Conservation (phyloP, 345 rosid species). For the Physaria fendleri region DNA sequence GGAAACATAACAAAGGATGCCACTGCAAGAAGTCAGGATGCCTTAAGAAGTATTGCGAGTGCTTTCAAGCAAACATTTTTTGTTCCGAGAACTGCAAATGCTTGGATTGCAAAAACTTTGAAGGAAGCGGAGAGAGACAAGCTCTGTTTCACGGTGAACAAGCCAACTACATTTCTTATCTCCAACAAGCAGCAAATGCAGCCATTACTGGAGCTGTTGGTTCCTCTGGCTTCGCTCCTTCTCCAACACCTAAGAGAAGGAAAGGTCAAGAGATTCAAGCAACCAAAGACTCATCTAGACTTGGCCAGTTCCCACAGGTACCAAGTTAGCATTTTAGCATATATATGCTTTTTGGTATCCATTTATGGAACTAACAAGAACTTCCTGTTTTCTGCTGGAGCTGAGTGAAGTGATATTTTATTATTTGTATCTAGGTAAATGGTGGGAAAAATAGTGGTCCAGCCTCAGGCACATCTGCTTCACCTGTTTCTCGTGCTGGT, state of each 20-base stretch:
- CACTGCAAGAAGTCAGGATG: slow-evolving; percentile 99
- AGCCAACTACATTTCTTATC: slow-evolving; percentile 72
- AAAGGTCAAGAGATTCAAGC: slow-evolving; percentile 68
- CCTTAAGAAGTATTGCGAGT: slow-evolving; percentile 97
- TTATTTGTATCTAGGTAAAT: slow-evolving; percentile 27
- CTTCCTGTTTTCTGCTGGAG: background rate
- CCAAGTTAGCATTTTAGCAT: slow-evolving; percentile 13
- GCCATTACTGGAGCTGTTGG: slow-evolving; percentile 98
- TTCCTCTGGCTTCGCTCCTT: slow-evolving; percentile 81
- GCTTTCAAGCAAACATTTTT: slow-evolving; percentile 94
- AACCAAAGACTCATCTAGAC: slow-evolving; percentile 54
- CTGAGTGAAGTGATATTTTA: background rate
- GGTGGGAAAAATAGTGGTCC: slow-evolving; percentile 46
- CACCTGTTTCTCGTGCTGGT: slow-evolving; percentile 46
- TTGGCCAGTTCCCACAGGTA: slow-evolving; percentile 71
- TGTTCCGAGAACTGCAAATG: slow-evolving; percentile 98
- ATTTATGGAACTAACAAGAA: background rate
- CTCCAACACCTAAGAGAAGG: slow-evolving; percentile 70
- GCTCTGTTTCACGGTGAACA: slow-evolving; percentile 91
- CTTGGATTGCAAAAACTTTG: slow-evolving; percentile 94
- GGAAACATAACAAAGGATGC: slow-evolving; percentile 97
- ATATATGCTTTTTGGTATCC: background rate
- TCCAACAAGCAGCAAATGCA: slow-evolving; percentile 99
- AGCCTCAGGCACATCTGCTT: slow-evolving; percentile 39
- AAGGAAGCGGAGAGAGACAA: slow-evolving; percentile 96